phyloP scores from a whole-genome alignment of 2,329 filamentous ascomycete species.

The Colletotrichum shisoi region DNA sequence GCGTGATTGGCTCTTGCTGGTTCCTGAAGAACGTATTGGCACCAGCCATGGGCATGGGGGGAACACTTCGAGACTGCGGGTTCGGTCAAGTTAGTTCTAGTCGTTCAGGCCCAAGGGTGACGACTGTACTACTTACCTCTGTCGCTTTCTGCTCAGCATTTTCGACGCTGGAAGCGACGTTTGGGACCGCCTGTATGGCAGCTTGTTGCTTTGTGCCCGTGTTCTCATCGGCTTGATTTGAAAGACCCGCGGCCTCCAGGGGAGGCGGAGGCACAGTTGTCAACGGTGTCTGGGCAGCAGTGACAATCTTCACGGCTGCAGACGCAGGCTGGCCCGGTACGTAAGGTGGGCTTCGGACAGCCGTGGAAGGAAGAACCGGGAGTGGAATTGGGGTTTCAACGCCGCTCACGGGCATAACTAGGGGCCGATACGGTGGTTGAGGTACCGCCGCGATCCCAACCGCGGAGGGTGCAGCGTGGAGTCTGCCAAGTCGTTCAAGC shows the following conservation, averaged over 20 bases:
- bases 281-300: not conserved
- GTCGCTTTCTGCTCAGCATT: not conserved
- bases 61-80: conserved; percentile 13
- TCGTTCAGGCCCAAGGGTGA: not conserved
- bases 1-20: conserved; percentile 15
- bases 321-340: not conserved
- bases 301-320: not conserved
- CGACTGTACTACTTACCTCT: conserved; percentile 29
- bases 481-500: conserved; percentile 26
- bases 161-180: not conserved
- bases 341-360: not conserved
- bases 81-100: conserved; percentile 8
- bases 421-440: not conserved
- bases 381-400: conserved; percentile 10
- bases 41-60: conserved; percentile 48
- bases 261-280: not conserved
- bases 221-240: not conserved
- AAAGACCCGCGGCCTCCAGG: not conserved
- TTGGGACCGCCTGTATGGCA: not conserved
- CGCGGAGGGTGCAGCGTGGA: not conserved
- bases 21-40: conserved; percentile 51
- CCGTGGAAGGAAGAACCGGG: not conserved
- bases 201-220: not conserved
- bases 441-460: not conserved
- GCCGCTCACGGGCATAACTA: not conserved